Base-by-base conservation (phyloP, 1,139 yeast species). In the Pichia sp. region DNA sequence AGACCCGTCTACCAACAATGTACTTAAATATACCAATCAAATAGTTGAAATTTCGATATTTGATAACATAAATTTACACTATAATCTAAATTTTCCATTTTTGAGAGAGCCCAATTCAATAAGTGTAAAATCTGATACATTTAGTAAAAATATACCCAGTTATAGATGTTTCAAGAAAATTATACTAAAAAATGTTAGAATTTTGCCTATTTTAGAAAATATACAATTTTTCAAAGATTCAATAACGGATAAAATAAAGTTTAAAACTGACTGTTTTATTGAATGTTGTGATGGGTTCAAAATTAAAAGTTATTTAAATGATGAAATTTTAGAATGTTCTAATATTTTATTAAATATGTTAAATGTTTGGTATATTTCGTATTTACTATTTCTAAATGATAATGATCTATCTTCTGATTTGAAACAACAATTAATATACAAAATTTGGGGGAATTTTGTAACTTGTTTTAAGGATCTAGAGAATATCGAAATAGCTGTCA, bases 31-130 rank as follows among this genome's bases (percentile, higher is more conserved):
- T 30, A 48, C 50, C 16, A 57, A 57, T 39, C 58, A 56, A 41
- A 28, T 49, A n/a, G 38, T 57, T 34, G 60, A 56, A 41, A 50
- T 57, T 22, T 58, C 60, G 16, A 18, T 57, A 13, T 30, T 34
- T 8, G 31, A 31, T 11, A 42, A 38, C 9, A 16, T 18, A 22
- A 3, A 36, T 11, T 25, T 56, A 14, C 6, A 44, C 1, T 42
- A 51, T 29, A 54, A 57, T 31, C 22, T 49, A 6, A 57, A 52
- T 11, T 57, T 57, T 30, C 60, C 60, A 3, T 57, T 48, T 44
- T 38, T 46, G n/a, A 45, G 60, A 41, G 60, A 57, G 38, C 58
- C 58, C 5, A 49, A 51, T 39, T 54, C 55, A 22, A 48, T 57
- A 7, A 51, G 54, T 36, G 47, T 56, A 3, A 46, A 52, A n/a